These are phyloP conservation scores for Odontarrhena argentea DNA, from an alignment of 345 rosid genomes.

Conservation along the genomic window DNA sequence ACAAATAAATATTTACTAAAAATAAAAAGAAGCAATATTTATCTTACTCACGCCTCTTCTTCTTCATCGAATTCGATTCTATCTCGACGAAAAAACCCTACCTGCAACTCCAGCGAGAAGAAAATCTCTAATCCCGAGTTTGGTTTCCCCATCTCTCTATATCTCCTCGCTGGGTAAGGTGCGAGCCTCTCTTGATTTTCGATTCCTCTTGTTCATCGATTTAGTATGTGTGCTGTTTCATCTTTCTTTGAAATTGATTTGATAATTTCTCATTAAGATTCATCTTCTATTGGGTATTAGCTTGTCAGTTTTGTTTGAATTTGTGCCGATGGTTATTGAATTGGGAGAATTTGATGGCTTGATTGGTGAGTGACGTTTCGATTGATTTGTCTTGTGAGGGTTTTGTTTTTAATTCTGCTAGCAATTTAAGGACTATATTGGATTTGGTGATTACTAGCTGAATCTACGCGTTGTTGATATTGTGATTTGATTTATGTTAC, in stretches of 20 bases:
- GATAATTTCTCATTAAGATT: not conserved
- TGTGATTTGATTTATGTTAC: not conserved
- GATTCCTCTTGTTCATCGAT: not conserved
- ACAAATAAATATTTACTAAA: slow-evolving; percentile 24
- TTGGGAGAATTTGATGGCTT: not conserved
- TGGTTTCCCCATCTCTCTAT: not conserved
- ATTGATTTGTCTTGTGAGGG: not conserved
- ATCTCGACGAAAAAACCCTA: slow-evolving; percentile 36
- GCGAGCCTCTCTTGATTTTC: not conserved
- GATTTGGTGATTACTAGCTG: slow-evolving; percentile 14
- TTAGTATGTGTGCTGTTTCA: slow-evolving; percentile 6
- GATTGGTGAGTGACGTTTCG: not conserved
- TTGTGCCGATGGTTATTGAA: not conserved
- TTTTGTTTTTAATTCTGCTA: not conserved
- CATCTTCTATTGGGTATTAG: not conserved
- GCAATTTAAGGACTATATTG: not conserved
- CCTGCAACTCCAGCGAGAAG: slow-evolving; percentile 32
- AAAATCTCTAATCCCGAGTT: slow-evolving; percentile 12
- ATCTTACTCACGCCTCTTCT: slow-evolving; percentile 20
- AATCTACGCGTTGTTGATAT: not conserved
- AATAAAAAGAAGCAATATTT: slow-evolving; percentile 23
- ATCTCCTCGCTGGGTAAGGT: slow-evolving; percentile 31
- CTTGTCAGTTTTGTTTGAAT: not conserved
- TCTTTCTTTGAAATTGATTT: slow-evolving; percentile 7
- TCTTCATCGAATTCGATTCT: slow-evolving; percentile 9